Evolutionary conservation across 192 early-diverging fungal species (phyloP).

Genomic region (Radiomyces spectabilis): DNA sequence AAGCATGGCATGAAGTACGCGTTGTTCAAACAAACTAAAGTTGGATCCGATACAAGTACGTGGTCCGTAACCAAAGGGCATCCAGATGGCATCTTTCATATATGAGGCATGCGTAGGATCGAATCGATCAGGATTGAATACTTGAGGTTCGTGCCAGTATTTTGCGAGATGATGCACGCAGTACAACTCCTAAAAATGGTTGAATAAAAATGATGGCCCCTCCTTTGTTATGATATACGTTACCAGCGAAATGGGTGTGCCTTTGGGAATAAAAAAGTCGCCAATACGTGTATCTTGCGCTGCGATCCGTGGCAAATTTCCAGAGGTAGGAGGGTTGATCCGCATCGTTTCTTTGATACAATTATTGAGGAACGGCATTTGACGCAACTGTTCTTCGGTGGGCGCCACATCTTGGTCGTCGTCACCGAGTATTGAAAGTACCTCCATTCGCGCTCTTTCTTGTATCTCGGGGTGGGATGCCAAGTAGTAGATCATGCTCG

Average conservation of each 20-base stretch:
- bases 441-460: constrained; percentile 20
- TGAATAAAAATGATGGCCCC: no score
- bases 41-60: constrained; percentile 52
- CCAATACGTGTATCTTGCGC: constrained; percentile 17
- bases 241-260: constrained; percentile 29
- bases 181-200: no score
- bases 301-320: constrained; percentile 1
- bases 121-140: constrained; percentile 25
- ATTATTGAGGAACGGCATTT: constrained; percentile 14
- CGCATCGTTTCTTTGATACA: constrained; percentile 23
- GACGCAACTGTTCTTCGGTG: constrained; percentile 6
- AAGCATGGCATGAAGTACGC: constrained; percentile 35
- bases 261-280: constrained; percentile 34
- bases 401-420: constrained; percentile 14
- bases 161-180: constrained; percentile 17
- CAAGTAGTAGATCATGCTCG: constrained; percentile 6
- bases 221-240: no score
- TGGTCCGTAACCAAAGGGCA: constrained; percentile 47
- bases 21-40: constrained; percentile 53
- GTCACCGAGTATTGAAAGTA: constrained; percentile 7
- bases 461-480: constrained; percentile 16
- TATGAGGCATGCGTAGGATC: constrained; percentile 5
- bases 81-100: not conserved
- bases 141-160: constrained; percentile 14
- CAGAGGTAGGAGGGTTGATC: not conserved